Evolutionary conservation across 768 basidiomycete species (phyloP).

Genomic region (Hericium erinaceus): DNA sequence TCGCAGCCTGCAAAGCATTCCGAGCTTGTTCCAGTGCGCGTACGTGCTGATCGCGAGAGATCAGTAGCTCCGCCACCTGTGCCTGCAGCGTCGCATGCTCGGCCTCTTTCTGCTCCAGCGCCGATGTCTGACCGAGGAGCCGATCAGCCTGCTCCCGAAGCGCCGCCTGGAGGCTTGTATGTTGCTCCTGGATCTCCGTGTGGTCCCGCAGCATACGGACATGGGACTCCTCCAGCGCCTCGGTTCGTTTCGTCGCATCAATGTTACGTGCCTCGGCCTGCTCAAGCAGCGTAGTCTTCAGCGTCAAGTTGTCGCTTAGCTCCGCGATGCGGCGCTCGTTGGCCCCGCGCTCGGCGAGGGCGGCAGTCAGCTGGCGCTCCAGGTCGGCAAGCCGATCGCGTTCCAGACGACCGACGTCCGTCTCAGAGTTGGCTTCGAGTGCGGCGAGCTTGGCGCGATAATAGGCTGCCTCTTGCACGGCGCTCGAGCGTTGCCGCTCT

Average conservation of each 20-base stretch:
- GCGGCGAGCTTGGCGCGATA: conserved; percentile 93
- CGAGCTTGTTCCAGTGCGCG: conserved; percentile 83
- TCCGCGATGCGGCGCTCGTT: conserved; percentile 68
- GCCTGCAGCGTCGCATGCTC: conserved; percentile 56
- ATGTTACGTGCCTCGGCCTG: conserved; percentile 71
- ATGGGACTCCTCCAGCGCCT: conserved; percentile 61
- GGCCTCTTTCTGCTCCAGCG: conserved; percentile 69
- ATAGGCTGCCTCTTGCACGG: conserved; percentile 90
- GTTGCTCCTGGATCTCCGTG: conserved; percentile 58
- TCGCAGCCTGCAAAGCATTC: conserved; percentile 64
- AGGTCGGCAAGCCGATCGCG: conserved; percentile 68
- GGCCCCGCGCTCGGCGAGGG: conserved; percentile 51
- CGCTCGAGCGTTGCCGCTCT: conserved; percentile 65
- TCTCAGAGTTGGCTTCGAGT: conserved; percentile 58
- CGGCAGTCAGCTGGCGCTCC: conserved; percentile 56
- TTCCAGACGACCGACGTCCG: conserved; percentile 63
- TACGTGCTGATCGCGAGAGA: conserved; percentile 75
- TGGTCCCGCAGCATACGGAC: conserved; percentile 55
- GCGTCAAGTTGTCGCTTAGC: conserved; percentile 59
- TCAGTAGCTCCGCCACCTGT: conserved; percentile 63
- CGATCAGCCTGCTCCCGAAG: conserved; percentile 72
- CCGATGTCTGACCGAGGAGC: conserved; percentile 62
- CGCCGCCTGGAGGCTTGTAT: conserved; percentile 48
- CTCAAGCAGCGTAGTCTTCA: conserved; percentile 69
- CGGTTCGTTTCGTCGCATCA: conserved; percentile 70